Evolutionary conservation across 116 monocot species (phyloP).

Genomic region (Papilionanthe hybrid): DNA sequence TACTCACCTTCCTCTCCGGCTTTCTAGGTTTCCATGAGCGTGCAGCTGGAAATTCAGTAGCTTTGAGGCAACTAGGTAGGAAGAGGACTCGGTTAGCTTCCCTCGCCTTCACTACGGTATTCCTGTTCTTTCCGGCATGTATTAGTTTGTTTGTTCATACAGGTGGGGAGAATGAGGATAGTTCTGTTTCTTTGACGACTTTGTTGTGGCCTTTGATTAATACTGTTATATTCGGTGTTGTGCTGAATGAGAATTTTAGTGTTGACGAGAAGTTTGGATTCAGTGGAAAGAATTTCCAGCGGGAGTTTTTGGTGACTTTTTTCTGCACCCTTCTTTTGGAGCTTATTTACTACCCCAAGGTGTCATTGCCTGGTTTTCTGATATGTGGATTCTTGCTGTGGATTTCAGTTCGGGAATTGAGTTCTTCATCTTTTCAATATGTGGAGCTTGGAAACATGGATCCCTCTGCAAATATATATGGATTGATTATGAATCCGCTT

Average conservation of each 20-base stretch:
- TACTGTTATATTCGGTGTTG: slow-evolving; percentile 70
- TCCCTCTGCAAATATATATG: slow-evolving; percentile 35
- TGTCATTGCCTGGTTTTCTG: slow-evolving; percentile 64
- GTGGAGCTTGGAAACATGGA: slow-evolving; percentile 43
- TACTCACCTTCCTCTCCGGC: slow-evolving; percentile 57
- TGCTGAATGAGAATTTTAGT: slow-evolving; percentile 41
- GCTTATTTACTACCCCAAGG: slow-evolving; percentile 72
- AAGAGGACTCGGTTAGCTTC: slow-evolving; percentile 27
- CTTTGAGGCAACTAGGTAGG: slow-evolving; percentile 34
- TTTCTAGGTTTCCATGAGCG: slow-evolving; percentile 43
- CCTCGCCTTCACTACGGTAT: slow-evolving; percentile 42
- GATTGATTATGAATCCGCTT: slow-evolving; percentile 52
- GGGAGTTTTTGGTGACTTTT: slow-evolving; percentile 62
- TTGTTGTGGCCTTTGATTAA: slow-evolving; percentile 72
- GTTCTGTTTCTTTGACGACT: slow-evolving; percentile 12
- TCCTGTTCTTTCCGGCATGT: slow-evolving; percentile 57
- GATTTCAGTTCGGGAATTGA: slow-evolving; percentile 56
- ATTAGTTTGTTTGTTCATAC: slow-evolving; percentile 21
- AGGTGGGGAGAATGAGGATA: background rate
- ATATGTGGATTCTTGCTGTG: slow-evolving; percentile 64
- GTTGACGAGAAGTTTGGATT: slow-evolving; percentile 27
- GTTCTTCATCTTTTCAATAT: slow-evolving; percentile 34
- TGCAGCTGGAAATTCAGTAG: slow-evolving; percentile 22
- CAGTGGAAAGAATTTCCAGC: slow-evolving; percentile 32
- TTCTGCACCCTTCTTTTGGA: slow-evolving; percentile 61